Evolutionary conservation across 495 filamentous ascomycete genomes (phyloP).

Genomic region (Podospora sp.): DNA sequence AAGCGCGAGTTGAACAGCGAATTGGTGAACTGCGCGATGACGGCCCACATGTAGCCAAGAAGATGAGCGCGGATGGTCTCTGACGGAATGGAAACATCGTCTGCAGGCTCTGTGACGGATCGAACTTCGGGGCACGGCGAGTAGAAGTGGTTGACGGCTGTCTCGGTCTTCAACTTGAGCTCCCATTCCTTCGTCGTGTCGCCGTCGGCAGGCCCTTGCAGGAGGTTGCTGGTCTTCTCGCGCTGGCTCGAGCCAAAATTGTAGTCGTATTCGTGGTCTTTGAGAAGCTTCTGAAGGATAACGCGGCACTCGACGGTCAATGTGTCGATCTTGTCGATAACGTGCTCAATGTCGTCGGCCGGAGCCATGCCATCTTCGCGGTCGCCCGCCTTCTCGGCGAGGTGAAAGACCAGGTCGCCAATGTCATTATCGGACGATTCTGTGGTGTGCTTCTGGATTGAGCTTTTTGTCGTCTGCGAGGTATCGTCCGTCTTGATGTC

Average conservation of each 20-base stretch:
- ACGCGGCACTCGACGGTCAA: slow-evolving; percentile 7
- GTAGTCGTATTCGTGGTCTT: slow-evolving; percentile 14
- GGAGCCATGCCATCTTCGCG: slow-evolving; percentile 2
- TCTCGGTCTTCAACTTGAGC: slow-evolving; percentile 11
- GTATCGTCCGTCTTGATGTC: too few species aligned
- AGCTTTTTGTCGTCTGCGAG: too few species aligned
- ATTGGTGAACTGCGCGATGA: slow-evolving; percentile 31
- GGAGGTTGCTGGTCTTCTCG: background rate
- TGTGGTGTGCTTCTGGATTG: too few species aligned
- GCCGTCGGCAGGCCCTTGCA: background rate
- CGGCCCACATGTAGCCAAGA: slow-evolving; percentile 30
- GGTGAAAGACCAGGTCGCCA: background rate
- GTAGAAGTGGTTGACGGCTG: slow-evolving; percentile 26
- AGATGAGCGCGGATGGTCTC: slow-evolving; percentile 33
- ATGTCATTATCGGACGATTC: too few species aligned
- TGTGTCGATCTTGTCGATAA: background rate
- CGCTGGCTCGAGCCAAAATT: slow-evolving; percentile 6
- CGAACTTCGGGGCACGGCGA: slow-evolving; percentile 47
- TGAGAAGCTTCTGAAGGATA: slow-evolving; percentile 7
- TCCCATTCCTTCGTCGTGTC: slow-evolving; percentile 8
- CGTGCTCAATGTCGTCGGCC: slow-evolving; percentile 5
- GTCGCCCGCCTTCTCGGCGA: slow-evolving; percentile 5
- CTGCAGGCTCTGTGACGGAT: slow-evolving; percentile 36
- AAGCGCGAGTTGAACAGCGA: slow-evolving; percentile 35
- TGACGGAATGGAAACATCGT: slow-evolving; percentile 26